phyloP scores from a whole-genome alignment of 495 filamentous ascomycete species.

The Clavariopsis aquatica region DNA sequence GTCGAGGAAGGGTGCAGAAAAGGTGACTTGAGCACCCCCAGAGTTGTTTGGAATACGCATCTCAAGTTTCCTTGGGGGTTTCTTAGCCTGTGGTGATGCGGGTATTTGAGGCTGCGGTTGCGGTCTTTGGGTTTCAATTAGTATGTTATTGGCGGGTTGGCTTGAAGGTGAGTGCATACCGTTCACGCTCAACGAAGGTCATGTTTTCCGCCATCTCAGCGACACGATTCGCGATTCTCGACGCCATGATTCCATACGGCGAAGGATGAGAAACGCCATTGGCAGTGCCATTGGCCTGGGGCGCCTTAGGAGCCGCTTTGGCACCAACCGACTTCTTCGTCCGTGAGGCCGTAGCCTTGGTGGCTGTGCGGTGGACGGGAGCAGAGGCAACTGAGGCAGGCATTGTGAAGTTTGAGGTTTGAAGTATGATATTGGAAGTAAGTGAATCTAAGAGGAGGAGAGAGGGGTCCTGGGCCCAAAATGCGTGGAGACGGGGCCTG shows the following conservation, averaged over 20 bases:
- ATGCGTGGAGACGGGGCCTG: neutral
- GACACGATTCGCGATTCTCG: conserved; percentile 46
- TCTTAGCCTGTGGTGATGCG: conserved; percentile 20
- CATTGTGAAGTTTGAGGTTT: conserved; percentile 17
- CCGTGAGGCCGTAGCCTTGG: conserved; percentile 21
- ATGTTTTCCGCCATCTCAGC: conserved; percentile 50
- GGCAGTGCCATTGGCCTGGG: conserved; percentile 18
- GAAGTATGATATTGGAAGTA: neutral
- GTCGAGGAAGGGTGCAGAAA: conserved; percentile 49
- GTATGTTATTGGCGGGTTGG: too few relatives aligned
- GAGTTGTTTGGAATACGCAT: conserved; percentile 40
- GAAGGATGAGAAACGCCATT: conserved; percentile 32
- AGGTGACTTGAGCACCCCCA: conserved; percentile 40
- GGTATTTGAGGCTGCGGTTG: conserved; percentile 16
- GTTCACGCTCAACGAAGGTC: conserved; percentile 46
- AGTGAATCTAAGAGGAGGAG: neutral
- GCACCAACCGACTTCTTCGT: conserved; percentile 21
- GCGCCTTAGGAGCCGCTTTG: conserved; percentile 19
- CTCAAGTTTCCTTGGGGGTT: conserved; percentile 47
- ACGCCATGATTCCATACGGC: conserved; percentile 47
- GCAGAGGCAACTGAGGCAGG: conserved; percentile 24
- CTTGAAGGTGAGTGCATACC: conserved; percentile 26
- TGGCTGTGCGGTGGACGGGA: conserved; percentile 28
- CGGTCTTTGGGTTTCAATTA: conserved; percentile 17
- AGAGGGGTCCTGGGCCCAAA: neutral